These are phyloP conservation scores for Chaetomium globosum DNA, from an alignment of 2,329 filamentous ascomycete genomes.

Conservation along the genomic window DNA sequence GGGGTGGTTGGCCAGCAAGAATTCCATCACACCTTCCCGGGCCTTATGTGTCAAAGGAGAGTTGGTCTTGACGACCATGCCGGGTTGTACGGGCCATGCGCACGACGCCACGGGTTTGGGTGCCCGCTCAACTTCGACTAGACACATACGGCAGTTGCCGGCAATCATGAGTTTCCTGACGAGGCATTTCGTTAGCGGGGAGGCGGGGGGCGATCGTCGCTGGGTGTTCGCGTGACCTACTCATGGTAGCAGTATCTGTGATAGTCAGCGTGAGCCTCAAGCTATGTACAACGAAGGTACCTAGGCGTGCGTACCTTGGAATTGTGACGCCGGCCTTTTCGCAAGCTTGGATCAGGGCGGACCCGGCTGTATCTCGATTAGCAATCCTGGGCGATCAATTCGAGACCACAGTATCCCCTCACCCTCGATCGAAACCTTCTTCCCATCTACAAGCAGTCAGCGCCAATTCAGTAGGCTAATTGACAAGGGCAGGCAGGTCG, in stretches of 20 bases:
- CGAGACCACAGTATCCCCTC: constrained; percentile 14
- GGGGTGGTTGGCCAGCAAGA: constrained; percentile 92
- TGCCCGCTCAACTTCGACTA: constrained; percentile 95
- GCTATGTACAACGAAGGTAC: neutral
- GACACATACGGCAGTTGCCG: constrained; percentile 99
- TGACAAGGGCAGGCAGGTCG: constrained; percentile 32
- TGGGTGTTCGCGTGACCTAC: constrained; percentile 55
- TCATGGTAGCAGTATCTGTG: constrained; percentile 97
- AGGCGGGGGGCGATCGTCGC: constrained; percentile 36
- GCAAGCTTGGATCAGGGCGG: constrained; percentile 97
- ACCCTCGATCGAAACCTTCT: constrained; percentile 89
- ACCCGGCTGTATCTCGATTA: constrained; percentile 69
- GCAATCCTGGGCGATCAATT: constrained; percentile 29
- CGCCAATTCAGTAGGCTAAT: constrained; percentile 34
- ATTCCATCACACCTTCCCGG: constrained; percentile 98
- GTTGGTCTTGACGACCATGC: constrained; percentile 99
- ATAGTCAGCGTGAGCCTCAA: constrained; percentile 41
- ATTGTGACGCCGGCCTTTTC: constrained; percentile 93
- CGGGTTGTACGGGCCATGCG: constrained; percentile 96
- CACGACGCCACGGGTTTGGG: constrained; percentile 98
- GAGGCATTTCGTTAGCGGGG: constrained; percentile 47
- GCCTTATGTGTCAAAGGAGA: constrained; percentile 96
- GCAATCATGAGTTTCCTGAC: constrained; percentile 91
- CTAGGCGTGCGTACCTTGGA: constrained; percentile 67
- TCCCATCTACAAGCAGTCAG: constrained; percentile 69